Evolutionary conservation across 331 rosid genomes (phyloP).

Genomic region (Pyracantha coccinea): DNA sequence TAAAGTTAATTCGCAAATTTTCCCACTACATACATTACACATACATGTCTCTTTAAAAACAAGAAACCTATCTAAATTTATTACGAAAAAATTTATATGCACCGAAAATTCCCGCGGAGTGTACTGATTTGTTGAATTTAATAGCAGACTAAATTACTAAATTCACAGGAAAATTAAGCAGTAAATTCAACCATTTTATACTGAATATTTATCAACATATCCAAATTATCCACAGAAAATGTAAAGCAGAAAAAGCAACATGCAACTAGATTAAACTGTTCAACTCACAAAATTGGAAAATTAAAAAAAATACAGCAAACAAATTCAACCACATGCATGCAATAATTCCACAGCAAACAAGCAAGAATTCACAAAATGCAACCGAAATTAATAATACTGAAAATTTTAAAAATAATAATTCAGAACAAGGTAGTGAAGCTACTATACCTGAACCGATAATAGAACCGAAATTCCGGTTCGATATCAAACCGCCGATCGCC

Average conservation of each 20-base stretch:
- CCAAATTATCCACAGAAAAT: neutral
- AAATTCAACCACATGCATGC: slow-evolving; percentile 3
- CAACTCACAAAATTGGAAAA: neutral
- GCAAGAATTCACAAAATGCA: slow-evolving; percentile 28
- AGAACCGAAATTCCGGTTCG: slow-evolving; percentile 61
- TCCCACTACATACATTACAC: neutral
- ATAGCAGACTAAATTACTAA: too few relatives aligned
- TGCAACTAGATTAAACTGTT: neutral
- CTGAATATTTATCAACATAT: neutral
- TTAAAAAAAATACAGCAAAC: neutral
- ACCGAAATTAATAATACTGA: neutral
- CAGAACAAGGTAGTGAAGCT: neutral
- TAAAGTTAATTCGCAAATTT: neutral
- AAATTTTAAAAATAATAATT: neutral
- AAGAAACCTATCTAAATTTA: neutral
- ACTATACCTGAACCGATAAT: slow-evolving; percentile 46
- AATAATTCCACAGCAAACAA: neutral
- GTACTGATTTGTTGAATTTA: neutral
- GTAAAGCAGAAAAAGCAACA: neutral
- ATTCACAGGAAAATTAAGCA: too few relatives aligned
- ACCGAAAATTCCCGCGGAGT: neutral
- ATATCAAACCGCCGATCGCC: slow-evolving; percentile 63
- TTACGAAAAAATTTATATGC: neutral
- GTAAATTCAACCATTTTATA: neutral
- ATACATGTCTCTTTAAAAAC: neutral